These are phyloP conservation scores for Ceratopteris richardii DNA, from an alignment of 75 land plant species.

Conservation along the genomic window DNA sequence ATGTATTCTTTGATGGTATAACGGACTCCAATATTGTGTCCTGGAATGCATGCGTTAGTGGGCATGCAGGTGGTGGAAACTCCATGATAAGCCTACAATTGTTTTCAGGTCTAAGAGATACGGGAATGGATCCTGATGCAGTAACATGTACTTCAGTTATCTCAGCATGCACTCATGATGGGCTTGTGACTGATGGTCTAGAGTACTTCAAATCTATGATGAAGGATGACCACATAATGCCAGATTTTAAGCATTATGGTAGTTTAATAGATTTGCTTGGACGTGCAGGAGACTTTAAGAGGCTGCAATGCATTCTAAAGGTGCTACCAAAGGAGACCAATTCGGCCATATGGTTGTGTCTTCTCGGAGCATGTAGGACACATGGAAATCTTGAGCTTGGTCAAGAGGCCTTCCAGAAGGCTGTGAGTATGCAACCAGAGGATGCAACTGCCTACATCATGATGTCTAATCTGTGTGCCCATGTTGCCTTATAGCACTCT, in stretches of 20 bases:
- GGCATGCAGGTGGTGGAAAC: conserved; percentile 31
- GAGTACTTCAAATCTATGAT: conserved; percentile 9
- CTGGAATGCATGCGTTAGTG: conserved; percentile 27
- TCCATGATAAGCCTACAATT: neutral
- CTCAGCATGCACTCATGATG: conserved; percentile 28
- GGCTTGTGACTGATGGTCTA: conserved; percentile 7
- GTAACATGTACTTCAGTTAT: conserved; percentile 24
- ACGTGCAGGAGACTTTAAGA: conserved; percentile 7
- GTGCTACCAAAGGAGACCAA: neutral
- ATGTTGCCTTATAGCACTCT: neutral
- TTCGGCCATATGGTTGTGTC: conserved; percentile 1
- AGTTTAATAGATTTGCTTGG: conserved; percentile 20
- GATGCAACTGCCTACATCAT: conserved; percentile 2
- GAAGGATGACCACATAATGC: conserved; percentile 5
- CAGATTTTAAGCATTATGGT: conserved; percentile 13
- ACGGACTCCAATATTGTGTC: conserved; percentile 3
- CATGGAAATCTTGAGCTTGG: conserved; percentile 5
- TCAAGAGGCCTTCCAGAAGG: neutral
- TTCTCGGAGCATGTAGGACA: conserved; percentile 9
- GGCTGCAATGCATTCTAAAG: neutral
- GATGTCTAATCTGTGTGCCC: conserved; percentile 6
- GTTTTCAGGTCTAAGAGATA: conserved; percentile 2
- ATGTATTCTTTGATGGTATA: neutral
- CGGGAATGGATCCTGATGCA: conserved; percentile 15
- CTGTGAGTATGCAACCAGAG: neutral